A percentile compares a stretch with the other conserved stretches of the same genome.
Conservation (phyloP, 2,329 filamentous ascomycete species). For the Neonectria ditissima region DNA sequence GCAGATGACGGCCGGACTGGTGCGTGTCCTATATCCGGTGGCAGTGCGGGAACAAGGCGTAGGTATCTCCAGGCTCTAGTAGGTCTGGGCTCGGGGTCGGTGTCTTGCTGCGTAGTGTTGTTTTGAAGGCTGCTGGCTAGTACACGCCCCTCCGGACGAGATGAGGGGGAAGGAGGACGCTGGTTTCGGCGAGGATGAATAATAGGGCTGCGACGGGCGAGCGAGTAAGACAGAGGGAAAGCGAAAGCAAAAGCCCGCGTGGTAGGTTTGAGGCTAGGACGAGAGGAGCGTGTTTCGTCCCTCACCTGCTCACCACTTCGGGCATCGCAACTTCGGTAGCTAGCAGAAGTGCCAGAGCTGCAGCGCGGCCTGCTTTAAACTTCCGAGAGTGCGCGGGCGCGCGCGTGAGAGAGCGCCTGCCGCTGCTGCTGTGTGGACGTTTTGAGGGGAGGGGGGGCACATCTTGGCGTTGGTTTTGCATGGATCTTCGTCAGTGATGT, state of each 20-base stretch:
- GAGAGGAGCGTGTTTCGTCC: background rate
- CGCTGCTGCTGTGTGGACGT: too few relatives aligned
- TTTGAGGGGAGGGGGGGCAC: too few relatives aligned
- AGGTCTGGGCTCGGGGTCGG: background rate
- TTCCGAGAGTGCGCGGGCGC: conserved; percentile 6
- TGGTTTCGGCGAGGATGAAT: background rate
- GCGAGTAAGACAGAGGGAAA: background rate
- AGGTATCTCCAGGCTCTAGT: too few relatives aligned
- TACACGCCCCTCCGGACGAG: too few relatives aligned
- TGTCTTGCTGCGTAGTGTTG: too few relatives aligned
- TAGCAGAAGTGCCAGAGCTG: background rate
- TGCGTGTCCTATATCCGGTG: conserved; percentile 36
- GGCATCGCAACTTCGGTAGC: background rate
- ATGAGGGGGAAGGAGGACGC: too few relatives aligned
- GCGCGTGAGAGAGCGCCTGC: background rate
- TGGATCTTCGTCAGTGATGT: background rate
- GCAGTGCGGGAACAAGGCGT: conserved; percentile 9
- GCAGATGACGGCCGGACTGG: conserved; percentile 29
- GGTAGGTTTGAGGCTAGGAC: conserved; percentile 2
- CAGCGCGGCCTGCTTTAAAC: conserved; percentile 5
- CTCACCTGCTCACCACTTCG: background rate
- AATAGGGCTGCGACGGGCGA: background rate
- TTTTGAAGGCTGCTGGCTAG: too few relatives aligned
- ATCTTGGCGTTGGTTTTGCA: background rate
- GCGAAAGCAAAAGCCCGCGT: background rate